A percentile compares a stretch with the other conserved stretches of the same genome.
phyloP scores from a whole-genome alignment of 768 basidiomycete species.

The Dioszegia crocea region DNA sequence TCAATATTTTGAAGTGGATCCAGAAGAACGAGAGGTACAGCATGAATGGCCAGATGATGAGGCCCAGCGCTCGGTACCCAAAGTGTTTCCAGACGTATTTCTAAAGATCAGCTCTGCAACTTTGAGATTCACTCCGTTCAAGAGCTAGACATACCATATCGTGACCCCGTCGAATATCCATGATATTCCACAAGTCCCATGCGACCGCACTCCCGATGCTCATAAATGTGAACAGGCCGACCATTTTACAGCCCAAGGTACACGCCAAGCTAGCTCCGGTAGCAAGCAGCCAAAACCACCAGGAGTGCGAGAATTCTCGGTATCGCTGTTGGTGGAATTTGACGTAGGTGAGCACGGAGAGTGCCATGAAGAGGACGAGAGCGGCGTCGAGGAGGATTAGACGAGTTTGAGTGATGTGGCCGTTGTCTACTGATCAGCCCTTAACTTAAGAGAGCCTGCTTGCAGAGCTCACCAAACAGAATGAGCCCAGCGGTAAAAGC shows the following conservation, averaged over 20 bases:
- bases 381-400: conserved; percentile 92
- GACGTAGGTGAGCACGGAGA: conserved; percentile 88
- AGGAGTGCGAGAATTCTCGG: conserved; percentile 77
- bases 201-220: conserved; percentile 86
- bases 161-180: conserved; percentile 75
- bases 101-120: conserved; percentile 52
- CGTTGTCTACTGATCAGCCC: conserved; percentile 67
- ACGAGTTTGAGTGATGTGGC: conserved; percentile 91
- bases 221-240: conserved; percentile 84
- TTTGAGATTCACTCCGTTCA: background rate
- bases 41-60: conserved; percentile 82
- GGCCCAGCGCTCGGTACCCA: conserved; percentile 70
- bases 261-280: conserved; percentile 94
- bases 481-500: conserved; percentile 82
- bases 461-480: conserved; percentile 65
- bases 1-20: conserved; percentile 84
- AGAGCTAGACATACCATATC: conserved; percentile 61
- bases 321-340: conserved; percentile 93
- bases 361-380: conserved; percentile 89
- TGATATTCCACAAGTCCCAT: conserved; percentile 88
- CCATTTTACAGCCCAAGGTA: conserved; percentile 96
- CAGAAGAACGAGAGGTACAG: conserved; percentile 96
- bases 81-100: conserved; percentile 89
- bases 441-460: background rate
- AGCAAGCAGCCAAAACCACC: conserved; percentile 91